Base-by-base conservation (phyloP, 1,139 yeast species). In the Diutina pseudorugosa region DNA sequence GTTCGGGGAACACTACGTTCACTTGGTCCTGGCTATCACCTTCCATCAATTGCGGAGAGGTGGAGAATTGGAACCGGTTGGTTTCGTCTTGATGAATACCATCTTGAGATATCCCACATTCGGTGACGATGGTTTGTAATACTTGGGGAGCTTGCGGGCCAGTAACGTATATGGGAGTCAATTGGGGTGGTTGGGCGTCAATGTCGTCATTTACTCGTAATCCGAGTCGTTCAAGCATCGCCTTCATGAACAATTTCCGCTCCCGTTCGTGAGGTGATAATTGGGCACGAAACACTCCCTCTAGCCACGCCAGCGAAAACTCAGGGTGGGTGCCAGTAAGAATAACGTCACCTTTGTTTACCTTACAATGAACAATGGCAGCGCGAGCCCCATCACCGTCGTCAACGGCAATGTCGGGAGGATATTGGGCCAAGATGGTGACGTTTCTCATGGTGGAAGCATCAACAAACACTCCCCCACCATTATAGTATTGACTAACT, bases 311-410 rank as follows among this genome's bases (percentile, higher is more conserved):
- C 0, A 90, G 83, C 1, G 82, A 73, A 61, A 83, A 89, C 65
- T 94, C 99, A 0, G 97, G 96, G 65, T 94, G 98, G 0, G 90
- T 77, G 0, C 98, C 98, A 2, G 85, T 73, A n/a, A 93, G 72
- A 2, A 93, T 65, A 0, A 83, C 96, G 42, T 70, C 72, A 1
- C 98, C 98, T 51, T 76, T 72, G 0, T 96, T 96, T 2, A 82
- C 78, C 16, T 73, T 71, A 59, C 89, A 78, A 54, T 77, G 69
- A 1, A 93, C 78, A 1, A 80, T 85, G 0, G 91, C 88, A 2
- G 95, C 94, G 14, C 73, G 72, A 1, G 63, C 59, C 2, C 69
- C 71, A 11, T 58, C 62, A 9, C 25, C 51, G 11, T 61, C 60
- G 12, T 64, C 68, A 20, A 69, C 66, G 16, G 75, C 79, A 0